phyloP scores from a whole-genome alignment of 2,329 filamentous ascomycete species.

The Colletotrichum sp. region DNA sequence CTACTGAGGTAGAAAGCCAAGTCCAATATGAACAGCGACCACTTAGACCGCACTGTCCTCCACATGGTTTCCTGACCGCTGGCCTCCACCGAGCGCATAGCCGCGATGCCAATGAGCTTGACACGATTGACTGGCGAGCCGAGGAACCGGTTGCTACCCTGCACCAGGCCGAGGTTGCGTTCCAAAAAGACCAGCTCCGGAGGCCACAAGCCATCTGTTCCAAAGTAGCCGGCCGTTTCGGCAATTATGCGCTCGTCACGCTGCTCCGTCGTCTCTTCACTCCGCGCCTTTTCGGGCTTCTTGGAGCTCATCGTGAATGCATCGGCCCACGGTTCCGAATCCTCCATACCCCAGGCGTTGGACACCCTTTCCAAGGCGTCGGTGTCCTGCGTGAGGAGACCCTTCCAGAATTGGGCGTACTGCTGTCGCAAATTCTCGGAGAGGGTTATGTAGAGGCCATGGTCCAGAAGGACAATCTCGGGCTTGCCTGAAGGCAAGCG shows the following conservation, averaged over 20 bases:
- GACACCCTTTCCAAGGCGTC: constrained; percentile 62
- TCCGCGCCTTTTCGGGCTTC: constrained; percentile 62
- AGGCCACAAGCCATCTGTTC: constrained; percentile 74
- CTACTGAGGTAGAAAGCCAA: neutral
- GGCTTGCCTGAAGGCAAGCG: constrained; percentile 50
- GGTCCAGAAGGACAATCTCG: constrained; percentile 73
- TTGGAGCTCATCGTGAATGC: constrained; percentile 67
- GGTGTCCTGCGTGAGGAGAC: constrained; percentile 71
- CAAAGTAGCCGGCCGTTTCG: constrained; percentile 55
- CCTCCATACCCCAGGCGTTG: constrained; percentile 66
- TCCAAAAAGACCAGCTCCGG: constrained; percentile 77
- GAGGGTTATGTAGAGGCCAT: constrained; percentile 73
- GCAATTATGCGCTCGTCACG: constrained; percentile 72
- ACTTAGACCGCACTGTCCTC: neutral
- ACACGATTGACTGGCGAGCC: constrained; percentile 76
- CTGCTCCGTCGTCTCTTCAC: constrained; percentile 51
- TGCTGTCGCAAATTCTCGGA: constrained; percentile 66
- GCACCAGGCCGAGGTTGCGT: constrained; percentile 75
- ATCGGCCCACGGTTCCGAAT: constrained; percentile 69
- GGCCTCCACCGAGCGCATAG: neutral
- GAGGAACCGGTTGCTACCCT: constrained; percentile 76
- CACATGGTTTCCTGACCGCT: neutral
- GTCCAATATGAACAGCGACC: neutral
- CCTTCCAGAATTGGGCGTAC: constrained; percentile 64
- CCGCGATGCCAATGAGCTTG: constrained; percentile 60